Conservation (phyloP, 2,329 filamentous ascomycete genomes). For the Paraphaeosphaeria sporulosa region DNA sequence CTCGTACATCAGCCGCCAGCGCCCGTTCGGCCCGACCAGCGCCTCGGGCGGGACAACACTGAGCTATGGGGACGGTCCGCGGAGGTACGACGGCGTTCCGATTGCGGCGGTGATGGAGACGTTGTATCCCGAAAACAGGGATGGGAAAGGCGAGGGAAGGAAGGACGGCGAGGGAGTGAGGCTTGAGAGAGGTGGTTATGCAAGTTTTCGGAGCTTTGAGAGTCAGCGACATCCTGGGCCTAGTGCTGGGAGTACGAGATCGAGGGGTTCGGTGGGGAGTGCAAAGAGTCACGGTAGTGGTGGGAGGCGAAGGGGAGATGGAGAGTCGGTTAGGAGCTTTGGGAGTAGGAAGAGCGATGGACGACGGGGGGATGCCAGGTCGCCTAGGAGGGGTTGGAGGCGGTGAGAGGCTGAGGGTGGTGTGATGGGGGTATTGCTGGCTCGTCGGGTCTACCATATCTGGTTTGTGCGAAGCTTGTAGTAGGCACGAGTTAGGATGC, state of each 20-base stretch:
- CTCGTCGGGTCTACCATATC: no score
- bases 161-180: background rate
- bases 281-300: background rate
- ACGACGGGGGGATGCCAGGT: background rate
- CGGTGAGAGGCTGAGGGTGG: background rate
- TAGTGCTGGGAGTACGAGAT: background rate
- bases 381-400: background rate
- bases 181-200: background rate
- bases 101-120: background rate
- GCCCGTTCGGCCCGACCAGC: slow-evolving; percentile 7
- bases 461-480: no score
- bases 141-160: background rate
- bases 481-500: no score
- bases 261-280: background rate
- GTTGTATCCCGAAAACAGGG: background rate
- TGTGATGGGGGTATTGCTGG: background rate
- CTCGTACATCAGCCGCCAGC: slow-evolving; percentile 10
- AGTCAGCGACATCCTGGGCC: background rate
- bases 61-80: slow-evolving; percentile 4
- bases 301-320: background rate
- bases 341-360: background rate
- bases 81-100: background rate
- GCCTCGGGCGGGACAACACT: slow-evolving; percentile 10
- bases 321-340: background rate
- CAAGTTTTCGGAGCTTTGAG: background rate